A percentile compares a stretch with the other conserved stretches of the same genome.
Evolutionary conservation across 345 rosid species (phyloP).

Genomic region (Leavenworthia alabamica): DNA sequence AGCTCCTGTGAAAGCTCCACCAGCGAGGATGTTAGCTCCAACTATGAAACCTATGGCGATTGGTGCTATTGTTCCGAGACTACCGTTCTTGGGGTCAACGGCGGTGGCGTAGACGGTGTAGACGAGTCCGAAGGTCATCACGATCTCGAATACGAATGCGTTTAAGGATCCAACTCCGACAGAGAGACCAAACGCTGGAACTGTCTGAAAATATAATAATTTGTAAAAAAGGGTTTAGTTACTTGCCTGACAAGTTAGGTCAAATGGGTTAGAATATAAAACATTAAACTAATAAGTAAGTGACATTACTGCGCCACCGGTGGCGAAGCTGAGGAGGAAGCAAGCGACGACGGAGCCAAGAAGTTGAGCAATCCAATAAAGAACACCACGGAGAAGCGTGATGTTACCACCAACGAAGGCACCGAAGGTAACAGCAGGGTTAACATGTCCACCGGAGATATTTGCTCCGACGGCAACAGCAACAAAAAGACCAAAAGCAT

Average conservation of each 20-base stretch:
- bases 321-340: constrained; percentile 66
- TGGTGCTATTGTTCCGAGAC: constrained; percentile 65
- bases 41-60: constrained; percentile 89
- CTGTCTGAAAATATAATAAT: constrained; percentile 34
- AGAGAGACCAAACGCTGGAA: constrained; percentile 56
- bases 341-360: constrained; percentile 80
- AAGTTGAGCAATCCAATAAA: constrained; percentile 87
- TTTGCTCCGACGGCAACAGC: constrained; percentile 72
- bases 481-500: constrained; percentile 72
- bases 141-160: constrained; percentile 82
- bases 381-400: constrained; percentile 73
- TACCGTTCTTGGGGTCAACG: constrained; percentile 79
- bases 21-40: constrained; percentile 84
- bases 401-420: constrained; percentile 84
- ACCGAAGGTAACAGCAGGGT: constrained; percentile 90
- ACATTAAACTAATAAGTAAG: not conserved
- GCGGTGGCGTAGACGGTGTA: constrained; percentile 95
- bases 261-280: not conserved
- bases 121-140: constrained; percentile 87
- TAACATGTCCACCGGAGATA: constrained; percentile 94
- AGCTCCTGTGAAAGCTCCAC: constrained; percentile 83
- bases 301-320: constrained; percentile 54
- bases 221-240: not conserved
- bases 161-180: constrained; percentile 62
- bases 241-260: constrained; percentile 21